Percentiles rank a stretch among this genome's conserved stretches.
These are phyloP conservation scores for Kalmusia sp. DNA, from an alignment of 2,329 filamentous ascomycete species.

Conservation along the genomic window DNA sequence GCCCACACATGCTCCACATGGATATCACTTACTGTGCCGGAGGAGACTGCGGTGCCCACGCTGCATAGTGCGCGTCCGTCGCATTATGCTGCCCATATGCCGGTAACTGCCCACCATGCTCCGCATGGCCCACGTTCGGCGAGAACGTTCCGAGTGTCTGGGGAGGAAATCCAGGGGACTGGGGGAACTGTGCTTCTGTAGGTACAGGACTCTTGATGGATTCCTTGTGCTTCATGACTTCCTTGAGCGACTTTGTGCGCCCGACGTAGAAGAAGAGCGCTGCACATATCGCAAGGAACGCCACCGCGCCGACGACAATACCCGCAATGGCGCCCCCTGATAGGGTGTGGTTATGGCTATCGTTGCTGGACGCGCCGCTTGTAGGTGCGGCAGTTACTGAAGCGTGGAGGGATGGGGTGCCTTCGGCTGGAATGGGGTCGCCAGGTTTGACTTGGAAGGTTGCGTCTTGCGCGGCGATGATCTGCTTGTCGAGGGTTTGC, in stretches of 20 bases:
- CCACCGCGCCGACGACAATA: conserved; percentile 68
- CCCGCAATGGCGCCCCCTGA: conserved; percentile 52
- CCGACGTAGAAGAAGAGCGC: conserved; percentile 71
- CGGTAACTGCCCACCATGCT: conserved; percentile 23
- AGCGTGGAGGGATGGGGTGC: conserved; percentile 18
- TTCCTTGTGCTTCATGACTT: conserved; percentile 27
- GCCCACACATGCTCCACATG: not conserved
- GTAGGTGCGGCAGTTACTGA: conserved; percentile 17
- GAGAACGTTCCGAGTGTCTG: conserved; percentile 8
- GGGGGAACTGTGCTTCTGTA: not conserved
- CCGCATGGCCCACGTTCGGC: conserved; percentile 15
- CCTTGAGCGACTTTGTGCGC: conserved; percentile 43
- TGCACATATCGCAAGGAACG: conserved; percentile 67
- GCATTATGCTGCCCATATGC: conserved; percentile 34
- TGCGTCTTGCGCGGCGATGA: conserved; percentile 28
- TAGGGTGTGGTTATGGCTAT: conserved; percentile 26
- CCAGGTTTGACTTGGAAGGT: conserved; percentile 47
- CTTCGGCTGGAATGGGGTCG: conserved; percentile 49
- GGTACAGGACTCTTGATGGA: conserved; percentile 14
- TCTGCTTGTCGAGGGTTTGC: conserved; percentile 38
- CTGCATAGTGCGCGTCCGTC: conserved; percentile 29
- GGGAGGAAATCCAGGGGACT: conserved; percentile 7
- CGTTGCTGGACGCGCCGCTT: conserved; percentile 9
- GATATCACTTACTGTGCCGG: conserved; percentile 31
- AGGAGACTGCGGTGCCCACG: conserved; percentile 28